A percentile compares a stretch with the other conserved stretches of the same genome.
These are phyloP conservation scores for Chimonanthus salicifolius DNA, from an alignment of 164 flowering plant species.

Conservation along the genomic window DNA sequence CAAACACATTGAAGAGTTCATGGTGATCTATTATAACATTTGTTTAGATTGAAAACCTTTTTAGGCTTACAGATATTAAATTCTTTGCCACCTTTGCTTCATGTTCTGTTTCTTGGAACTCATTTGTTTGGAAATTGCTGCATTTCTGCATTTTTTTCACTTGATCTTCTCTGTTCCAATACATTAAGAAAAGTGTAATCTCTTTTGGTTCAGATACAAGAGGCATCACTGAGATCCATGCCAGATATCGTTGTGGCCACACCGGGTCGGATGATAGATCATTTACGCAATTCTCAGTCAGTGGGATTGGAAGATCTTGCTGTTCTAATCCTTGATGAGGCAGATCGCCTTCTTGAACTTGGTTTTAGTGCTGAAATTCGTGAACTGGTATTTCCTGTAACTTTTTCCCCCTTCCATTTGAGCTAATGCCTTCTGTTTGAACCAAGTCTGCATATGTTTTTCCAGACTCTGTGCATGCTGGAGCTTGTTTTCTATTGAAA, in stretches of 20 bases:
- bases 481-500: not conserved
- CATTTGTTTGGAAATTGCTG: not conserved
- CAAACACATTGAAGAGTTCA: too few species aligned
- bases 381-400: conserved; percentile 53
- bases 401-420: not conserved
- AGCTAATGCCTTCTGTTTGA: not conserved
- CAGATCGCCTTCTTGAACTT: conserved; percentile 94
- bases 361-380: conserved; percentile 87
- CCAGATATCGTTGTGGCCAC: conserved; percentile 99
- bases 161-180: not conserved
- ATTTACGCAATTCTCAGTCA: conserved; percentile 88
- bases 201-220: conserved; percentile 60
- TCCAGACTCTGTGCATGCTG: not conserved
- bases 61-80: too few species aligned
- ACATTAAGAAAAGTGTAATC: not conserved
- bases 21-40: too few species aligned
- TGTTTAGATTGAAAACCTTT: too few species aligned
- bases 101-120: not conserved
- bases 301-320: conserved; percentile 93
- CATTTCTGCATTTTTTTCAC: not conserved
- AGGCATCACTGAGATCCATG: conserved; percentile 74
- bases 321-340: conserved; percentile 93
- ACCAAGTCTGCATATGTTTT: not conserved
- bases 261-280: conserved; percentile 97
- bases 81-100: not conserved